Evolutionary conservation across 2,329 filamentous ascomycete species (phyloP).

Genomic region (Triangularia verruculosa): DNA sequence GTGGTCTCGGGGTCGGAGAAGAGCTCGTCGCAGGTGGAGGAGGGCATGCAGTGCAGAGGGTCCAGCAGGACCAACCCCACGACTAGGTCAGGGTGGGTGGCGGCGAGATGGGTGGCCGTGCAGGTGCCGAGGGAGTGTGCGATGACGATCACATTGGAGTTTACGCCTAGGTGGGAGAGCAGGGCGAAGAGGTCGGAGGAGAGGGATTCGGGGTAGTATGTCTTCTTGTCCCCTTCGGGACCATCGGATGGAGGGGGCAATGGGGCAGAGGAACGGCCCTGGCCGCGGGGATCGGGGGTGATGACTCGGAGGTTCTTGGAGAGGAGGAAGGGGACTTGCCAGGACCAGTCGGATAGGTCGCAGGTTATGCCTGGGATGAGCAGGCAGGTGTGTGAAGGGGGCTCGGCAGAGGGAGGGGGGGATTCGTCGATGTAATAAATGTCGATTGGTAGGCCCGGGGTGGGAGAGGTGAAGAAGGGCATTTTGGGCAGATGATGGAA

Average conservation of each 20-base stretch:
- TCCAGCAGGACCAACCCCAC: background rate
- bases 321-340: constrained; percentile 76
- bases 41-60: background rate
- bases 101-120: constrained; percentile 2
- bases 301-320: constrained; percentile 75
- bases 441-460: background rate
- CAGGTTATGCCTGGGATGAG: constrained; percentile 75
- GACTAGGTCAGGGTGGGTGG: constrained; percentile 4
- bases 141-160: background rate
- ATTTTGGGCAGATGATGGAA: background rate
- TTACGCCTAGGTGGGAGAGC: constrained; percentile 6
- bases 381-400: background rate
- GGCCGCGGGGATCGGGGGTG: constrained; percentile 82
- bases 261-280: constrained; percentile 71
- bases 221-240: background rate
- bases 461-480: constrained; percentile 8
- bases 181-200: constrained; percentile 9
- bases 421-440: constrained; percentile 15
- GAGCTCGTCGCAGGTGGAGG: background rate
- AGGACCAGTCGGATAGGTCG: constrained; percentile 80
- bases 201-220: constrained; percentile 12
- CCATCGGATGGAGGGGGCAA: background rate
- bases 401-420: background rate
- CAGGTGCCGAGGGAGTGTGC: constrained; percentile 9
- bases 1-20: background rate